Evolutionary conservation across 345 rosid genomes (phyloP).

Genomic region (Arabis hirsuta): DNA sequence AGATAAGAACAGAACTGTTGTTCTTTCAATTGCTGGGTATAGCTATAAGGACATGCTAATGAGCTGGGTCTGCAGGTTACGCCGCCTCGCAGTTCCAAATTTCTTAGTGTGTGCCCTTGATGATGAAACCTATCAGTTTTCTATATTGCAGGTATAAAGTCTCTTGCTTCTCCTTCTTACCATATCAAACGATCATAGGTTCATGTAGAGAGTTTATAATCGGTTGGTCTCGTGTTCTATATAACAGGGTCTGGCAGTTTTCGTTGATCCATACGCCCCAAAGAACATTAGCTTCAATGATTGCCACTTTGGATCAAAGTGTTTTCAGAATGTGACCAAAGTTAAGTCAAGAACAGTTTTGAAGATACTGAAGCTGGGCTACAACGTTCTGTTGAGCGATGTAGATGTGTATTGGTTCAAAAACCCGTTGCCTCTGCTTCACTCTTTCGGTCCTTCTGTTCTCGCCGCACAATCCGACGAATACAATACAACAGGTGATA

Average conservation of each 20-base stretch:
- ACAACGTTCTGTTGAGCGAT: conserved; percentile 85
- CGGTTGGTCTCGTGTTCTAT: conserved; percentile 19
- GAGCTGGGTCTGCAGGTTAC: conserved; percentile 96
- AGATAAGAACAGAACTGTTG: conserved; percentile 69
- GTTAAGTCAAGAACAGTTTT: conserved; percentile 87
- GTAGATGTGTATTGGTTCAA: conserved; percentile 91
- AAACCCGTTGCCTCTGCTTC: conserved; percentile 73
- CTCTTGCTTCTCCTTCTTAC: conserved; percentile 14
- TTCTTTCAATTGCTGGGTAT: conserved; percentile 86
- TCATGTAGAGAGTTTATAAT: conserved; percentile 5
- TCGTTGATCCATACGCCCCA: conserved; percentile 73
- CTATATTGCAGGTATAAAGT: conserved; percentile 67
- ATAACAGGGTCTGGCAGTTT: conserved; percentile 81
- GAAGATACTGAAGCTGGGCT: conserved; percentile 82
- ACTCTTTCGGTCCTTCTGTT: conserved; percentile 71
- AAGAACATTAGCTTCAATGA: conserved; percentile 81
- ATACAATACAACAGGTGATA: conserved; percentile 70
- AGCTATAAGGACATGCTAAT: conserved; percentile 94
- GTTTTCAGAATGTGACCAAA: conserved; percentile 92
- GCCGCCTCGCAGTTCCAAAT: conserved; percentile 68
- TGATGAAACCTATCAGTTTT: conserved; percentile 72
- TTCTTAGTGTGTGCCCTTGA: conserved; percentile 90
- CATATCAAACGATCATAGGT: background rate
- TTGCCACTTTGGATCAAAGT: conserved; percentile 90
- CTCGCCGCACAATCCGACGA: conserved; percentile 89